Conservation (phyloP, 768 basidiomycete genomes). For the Rossbeevera mucosa region DNA sequence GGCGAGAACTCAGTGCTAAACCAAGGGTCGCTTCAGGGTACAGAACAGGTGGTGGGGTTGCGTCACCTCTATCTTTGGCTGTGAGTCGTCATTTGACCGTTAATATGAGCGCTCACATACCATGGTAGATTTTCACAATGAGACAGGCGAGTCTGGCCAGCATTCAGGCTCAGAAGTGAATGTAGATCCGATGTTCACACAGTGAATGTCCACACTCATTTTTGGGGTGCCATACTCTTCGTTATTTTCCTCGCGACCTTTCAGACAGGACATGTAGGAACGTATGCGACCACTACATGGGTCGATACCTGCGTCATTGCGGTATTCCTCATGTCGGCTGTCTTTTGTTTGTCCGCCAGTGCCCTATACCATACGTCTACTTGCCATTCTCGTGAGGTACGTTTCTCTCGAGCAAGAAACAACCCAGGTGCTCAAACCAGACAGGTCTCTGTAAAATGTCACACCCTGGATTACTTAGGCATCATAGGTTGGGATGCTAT, state of each 20-base stretch:
- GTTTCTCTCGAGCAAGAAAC: constrained; percentile 10
- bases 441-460: constrained; percentile 57
- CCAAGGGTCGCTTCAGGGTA: constrained; percentile 35
- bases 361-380: constrained; percentile 68
- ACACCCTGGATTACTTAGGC: constrained; percentile 73
- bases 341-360: constrained; percentile 69
- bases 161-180: constrained; percentile 1
- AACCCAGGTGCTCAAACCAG: constrained; percentile 1
- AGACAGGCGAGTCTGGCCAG: constrained; percentile 48
- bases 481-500: constrained; percentile 51
- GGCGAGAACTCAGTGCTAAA: not conserved
- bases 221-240: constrained; percentile 66
- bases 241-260: constrained; percentile 50
- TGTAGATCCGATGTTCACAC: constrained; percentile 10
- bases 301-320: constrained; percentile 54
- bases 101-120: constrained; percentile 13
- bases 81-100: constrained; percentile 39
- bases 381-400: constrained; percentile 69
- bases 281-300: constrained; percentile 55
- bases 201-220: constrained; percentile 88
- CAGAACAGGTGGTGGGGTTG: constrained; percentile 63
- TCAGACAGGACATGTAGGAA: constrained; percentile 45
- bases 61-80: constrained; percentile 58
- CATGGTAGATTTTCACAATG: constrained; percentile 71
- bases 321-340: constrained; percentile 65